phyloP scores from a whole-genome alignment of 306 rosid species.

The Castanopsis chinensis region DNA sequence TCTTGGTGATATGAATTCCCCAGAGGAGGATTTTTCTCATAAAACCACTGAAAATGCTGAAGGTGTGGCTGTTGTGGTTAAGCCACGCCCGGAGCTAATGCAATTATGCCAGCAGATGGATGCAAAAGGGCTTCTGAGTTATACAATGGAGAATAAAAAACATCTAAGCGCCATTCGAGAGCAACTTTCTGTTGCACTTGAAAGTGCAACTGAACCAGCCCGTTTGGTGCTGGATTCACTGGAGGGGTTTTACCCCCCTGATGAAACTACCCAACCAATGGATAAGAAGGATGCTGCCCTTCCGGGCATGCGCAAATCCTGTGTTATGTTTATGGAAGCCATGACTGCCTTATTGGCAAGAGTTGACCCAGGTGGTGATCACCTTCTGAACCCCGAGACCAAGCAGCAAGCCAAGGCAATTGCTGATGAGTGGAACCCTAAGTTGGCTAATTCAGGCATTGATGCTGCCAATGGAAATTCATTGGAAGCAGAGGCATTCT shows the following conservation, averaged over 20 bases:
- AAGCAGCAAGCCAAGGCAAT: constrained; percentile 89
- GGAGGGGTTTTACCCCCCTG: constrained; percentile 78
- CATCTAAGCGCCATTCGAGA: constrained; percentile 40
- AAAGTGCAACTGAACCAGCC: constrained; percentile 61
- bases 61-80: constrained; percentile 51
- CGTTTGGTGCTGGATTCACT: constrained; percentile 76
- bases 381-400: constrained; percentile 75
- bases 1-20: constrained; percentile 52
- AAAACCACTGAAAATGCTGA: constrained; percentile 53
- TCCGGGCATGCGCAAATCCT: constrained; percentile 67
- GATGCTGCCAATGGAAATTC: constrained; percentile 88
- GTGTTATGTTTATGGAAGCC: constrained; percentile 63
- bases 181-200: constrained; percentile 72
- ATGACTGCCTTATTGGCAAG: constrained; percentile 63
- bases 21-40: constrained; percentile 51
- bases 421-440: constrained; percentile 87
- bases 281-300: constrained; percentile 66
- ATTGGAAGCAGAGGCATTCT: constrained; percentile 90
- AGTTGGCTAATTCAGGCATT: constrained; percentile 62
- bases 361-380: constrained; percentile 70
- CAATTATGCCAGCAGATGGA: constrained; percentile 69
- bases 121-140: constrained; percentile 67
- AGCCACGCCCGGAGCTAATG: constrained; percentile 62
- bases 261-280: constrained; percentile 49
- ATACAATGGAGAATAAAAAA: constrained; percentile 50